These are phyloP conservation scores for Primulina huaijiensis DNA, from an alignment of 257 asterid genomes.

Conservation along the genomic window DNA sequence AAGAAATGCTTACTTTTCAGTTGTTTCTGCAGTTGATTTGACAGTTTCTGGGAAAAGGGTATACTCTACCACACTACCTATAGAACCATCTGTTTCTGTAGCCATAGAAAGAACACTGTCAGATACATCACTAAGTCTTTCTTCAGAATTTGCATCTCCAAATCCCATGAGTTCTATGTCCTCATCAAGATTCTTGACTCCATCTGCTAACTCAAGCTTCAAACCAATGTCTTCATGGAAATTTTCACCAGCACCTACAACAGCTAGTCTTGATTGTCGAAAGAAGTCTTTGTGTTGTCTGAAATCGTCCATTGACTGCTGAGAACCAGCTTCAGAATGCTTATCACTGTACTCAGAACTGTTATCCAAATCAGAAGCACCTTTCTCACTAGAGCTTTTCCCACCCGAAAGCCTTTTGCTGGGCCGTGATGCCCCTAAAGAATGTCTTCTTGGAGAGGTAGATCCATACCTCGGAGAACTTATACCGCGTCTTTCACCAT, in stretches of 20 bases:
- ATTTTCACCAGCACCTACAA: not conserved
- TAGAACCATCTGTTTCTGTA: slow-evolving; percentile 46
- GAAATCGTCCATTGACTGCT: slow-evolving; percentile 24
- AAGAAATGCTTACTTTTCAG: slow-evolving; percentile 58
- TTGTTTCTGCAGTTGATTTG: slow-evolving; percentile 47
- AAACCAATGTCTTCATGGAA: slow-evolving; percentile 10
- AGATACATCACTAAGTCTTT: slow-evolving; percentile 27
- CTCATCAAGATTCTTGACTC: slow-evolving; percentile 39
- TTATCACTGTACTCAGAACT: slow-evolving; percentile 32
- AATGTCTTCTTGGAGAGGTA: slow-evolving; percentile 24
- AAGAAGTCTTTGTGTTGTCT: slow-evolving; percentile 21
- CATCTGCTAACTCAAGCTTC: slow-evolving; percentile 35
- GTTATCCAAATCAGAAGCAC: slow-evolving; percentile 33
- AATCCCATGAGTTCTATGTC: slow-evolving; percentile 42
- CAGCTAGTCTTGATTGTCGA: slow-evolving; percentile 11
- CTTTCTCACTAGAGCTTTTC: slow-evolving; percentile 28
- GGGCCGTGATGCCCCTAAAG: slow-evolving; percentile 15
- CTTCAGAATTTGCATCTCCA: slow-evolving; percentile 26
- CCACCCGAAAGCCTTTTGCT: slow-evolving; percentile 25
- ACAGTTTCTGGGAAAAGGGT: slow-evolving; percentile 74
- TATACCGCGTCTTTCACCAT: slow-evolving; percentile 42
- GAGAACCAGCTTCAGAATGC: slow-evolving; percentile 25
- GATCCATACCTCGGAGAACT: slow-evolving; percentile 39
- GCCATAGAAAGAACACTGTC: slow-evolving; percentile 36
- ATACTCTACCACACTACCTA: slow-evolving; percentile 73